Evolutionary conservation across 768 basidiomycete genomes (phyloP), one percentile per base, ranked within the genome.

Genomic region (Lactarius evosmus): DNA sequence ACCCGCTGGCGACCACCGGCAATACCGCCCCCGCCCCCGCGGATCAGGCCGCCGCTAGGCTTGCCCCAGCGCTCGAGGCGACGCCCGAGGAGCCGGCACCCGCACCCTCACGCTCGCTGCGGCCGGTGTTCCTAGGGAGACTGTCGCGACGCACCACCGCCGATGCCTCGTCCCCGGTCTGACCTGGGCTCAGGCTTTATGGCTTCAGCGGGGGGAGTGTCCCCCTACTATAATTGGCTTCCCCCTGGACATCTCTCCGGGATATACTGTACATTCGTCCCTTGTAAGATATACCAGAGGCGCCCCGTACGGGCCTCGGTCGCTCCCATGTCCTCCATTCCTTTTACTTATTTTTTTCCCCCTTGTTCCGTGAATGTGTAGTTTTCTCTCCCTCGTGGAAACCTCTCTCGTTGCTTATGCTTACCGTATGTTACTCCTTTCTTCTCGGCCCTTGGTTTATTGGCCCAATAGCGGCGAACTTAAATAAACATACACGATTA

Each of bases 101-200:
- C 16, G 29, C 53, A 4, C 44, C 52, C 16, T 30, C 54, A 29
- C 63, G 66, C 46, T 59, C 57, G 9, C 38, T 64, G 32, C 62
- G 63, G 3, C 63, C 66, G 0, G 44, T 27, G 12, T 66, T 66
- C 58, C n/a, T 66, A 34, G 58, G 56, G 41, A 54, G 54, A 12
- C 36, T 66, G 22, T 54, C 62, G 12, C 63, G 59, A 22, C 63
- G 59, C 59, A n/a, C 32, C 14, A 25, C 55, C 2, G 63, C 55
- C 2, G 63, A 61, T 19, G 53, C 63, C 7, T 59, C 46, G 16
- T 51, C 54, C 17, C 63, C 58, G 33, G 63, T 65, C 19, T 65
- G 55, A 65, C 11, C 33, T 22, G 7, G 7, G 19, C 7, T 8
- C 33, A 46, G 4, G 44, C n/a, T n/a, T 4, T 46, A 22, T 4